These are phyloP conservation scores for Funneliformis geosporum DNA, from an alignment of 192 early-diverging fungal genomes.

Conservation along the genomic window DNA sequence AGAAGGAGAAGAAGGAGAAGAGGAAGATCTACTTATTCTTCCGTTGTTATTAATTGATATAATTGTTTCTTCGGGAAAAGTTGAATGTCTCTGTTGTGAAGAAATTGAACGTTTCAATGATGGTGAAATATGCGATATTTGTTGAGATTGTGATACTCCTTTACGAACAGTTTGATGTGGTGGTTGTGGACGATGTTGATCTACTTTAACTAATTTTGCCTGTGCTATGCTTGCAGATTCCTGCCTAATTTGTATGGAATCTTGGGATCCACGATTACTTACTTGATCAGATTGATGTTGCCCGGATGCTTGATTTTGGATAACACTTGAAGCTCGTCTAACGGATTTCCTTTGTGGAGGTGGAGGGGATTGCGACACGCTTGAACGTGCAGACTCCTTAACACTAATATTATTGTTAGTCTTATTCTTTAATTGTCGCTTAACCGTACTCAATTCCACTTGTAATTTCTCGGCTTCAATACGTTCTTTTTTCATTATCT, in stretches of 20 bases:
- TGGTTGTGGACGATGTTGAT: not conserved
- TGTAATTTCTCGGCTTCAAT: too few species aligned
- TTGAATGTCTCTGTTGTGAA: not conserved
- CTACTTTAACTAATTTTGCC: not conserved
- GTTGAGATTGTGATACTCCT: not conserved
- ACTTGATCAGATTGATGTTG: too few species aligned
- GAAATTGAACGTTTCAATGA: not conserved
- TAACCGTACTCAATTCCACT: too few species aligned
- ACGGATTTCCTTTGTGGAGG: not conserved
- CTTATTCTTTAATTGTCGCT: not conserved
- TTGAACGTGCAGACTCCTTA: not conserved
- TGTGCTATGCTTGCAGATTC: not conserved
- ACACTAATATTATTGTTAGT: not conserved
- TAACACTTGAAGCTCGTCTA: not conserved
- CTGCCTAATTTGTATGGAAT: not conserved
- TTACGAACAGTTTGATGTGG: not conserved
- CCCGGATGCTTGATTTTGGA: too few species aligned
- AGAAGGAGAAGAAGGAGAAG: not conserved
- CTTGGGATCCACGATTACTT: not conserved
- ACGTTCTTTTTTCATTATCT: too few species aligned
- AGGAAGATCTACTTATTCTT: not conserved
- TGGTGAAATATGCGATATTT: not conserved
- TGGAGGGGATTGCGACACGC: too few species aligned
- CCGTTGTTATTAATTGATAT: not conserved
- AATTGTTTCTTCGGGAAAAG: not conserved